Conservation (phyloP, 2,329 filamentous ascomycete species). For the Paecilomyces formosus region DNA sequence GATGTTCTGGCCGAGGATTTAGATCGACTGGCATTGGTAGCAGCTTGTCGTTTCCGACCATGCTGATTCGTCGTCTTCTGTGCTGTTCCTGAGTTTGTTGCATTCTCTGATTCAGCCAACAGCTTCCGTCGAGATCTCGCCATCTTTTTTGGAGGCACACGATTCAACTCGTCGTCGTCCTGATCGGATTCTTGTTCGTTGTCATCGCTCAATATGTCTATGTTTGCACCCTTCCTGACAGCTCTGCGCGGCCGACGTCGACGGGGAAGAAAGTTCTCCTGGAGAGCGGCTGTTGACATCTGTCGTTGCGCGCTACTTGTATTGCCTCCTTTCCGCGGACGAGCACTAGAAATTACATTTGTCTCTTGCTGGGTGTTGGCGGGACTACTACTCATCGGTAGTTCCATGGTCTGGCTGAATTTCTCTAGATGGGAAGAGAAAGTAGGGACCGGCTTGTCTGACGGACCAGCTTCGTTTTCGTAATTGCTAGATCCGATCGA, state of each 20-base stretch:
- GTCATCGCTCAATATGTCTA: constrained; percentile 18
- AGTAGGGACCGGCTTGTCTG: constrained; percentile 6
- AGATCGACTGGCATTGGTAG: constrained; percentile 1
- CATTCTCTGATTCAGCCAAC: constrained; percentile 12
- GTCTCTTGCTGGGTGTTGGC: constrained; percentile 1
- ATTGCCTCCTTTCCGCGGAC: constrained; percentile 4
- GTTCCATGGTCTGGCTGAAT: constrained; percentile 29
- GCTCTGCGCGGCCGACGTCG: constrained; percentile 18
- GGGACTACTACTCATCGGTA: constrained; percentile 30
- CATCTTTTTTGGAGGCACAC: constrained; percentile 14
- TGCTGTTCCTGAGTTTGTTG: constrained; percentile 11
- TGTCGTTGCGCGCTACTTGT: constrained; percentile 6
- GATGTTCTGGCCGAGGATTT: constrained; percentile 3
- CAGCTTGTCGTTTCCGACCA: constrained; percentile 9
- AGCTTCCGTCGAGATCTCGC: constrained; percentile 11
- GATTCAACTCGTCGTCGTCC: constrained; percentile 32
- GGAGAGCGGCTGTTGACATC: constrained; percentile 28
- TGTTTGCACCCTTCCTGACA: constrained; percentile 10
- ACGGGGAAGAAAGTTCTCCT: constrained; percentile 27
- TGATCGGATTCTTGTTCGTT: constrained; percentile 16
- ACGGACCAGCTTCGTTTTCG: neutral
- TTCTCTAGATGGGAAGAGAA: constrained; percentile 12
- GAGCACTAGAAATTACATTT: neutral
- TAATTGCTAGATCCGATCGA: constrained; percentile 7
- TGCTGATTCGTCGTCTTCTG: constrained; percentile 9